Conservation (phyloP, 306 rosid genomes). For the Trifolium repens region DNA sequence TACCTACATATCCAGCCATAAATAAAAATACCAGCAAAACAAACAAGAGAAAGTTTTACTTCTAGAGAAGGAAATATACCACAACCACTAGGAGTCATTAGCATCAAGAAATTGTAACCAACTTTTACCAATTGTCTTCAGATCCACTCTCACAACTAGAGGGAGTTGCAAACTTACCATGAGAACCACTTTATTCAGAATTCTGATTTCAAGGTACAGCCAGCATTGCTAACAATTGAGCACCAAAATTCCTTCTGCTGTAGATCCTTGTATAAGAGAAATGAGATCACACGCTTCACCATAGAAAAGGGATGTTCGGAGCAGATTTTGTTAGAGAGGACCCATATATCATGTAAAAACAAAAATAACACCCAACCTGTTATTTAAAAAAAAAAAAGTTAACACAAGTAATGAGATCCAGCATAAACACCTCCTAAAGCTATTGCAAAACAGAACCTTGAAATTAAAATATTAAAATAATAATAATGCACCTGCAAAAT, state of each 20-base stretch:
- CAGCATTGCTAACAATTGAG: neutral
- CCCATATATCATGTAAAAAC: neutral
- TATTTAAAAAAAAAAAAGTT: neutral
- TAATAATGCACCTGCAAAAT: slow-evolving; percentile 5
- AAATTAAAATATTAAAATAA: neutral
- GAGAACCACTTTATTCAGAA: neutral
- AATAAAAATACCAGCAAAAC: slow-evolving; percentile 7
- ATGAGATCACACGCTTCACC: neutral
- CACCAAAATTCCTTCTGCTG: slow-evolving; percentile 4
- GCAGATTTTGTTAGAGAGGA: neutral
- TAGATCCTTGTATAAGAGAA: neutral
- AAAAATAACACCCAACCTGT: slow-evolving; percentile 10
- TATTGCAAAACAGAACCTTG: neutral
- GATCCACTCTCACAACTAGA: neutral
- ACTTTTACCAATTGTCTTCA: slow-evolving; percentile 10
- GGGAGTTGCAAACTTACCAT: slow-evolving; percentile 20
- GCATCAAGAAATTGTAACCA: slow-evolving; percentile 14
- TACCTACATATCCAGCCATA: neutral
- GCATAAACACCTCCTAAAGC: neutral
- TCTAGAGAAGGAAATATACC: neutral
- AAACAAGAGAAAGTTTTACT: neutral
- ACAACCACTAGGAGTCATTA: neutral
- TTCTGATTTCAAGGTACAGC: slow-evolving; percentile 21
- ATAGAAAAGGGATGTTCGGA: neutral
- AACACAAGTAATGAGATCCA: slow-evolving; percentile 7